Evolutionary conservation across 2,329 filamentous ascomycete species (phyloP), one percentile per base, ranked within the genome.

Genomic region (Eurotiales sp.): DNA sequence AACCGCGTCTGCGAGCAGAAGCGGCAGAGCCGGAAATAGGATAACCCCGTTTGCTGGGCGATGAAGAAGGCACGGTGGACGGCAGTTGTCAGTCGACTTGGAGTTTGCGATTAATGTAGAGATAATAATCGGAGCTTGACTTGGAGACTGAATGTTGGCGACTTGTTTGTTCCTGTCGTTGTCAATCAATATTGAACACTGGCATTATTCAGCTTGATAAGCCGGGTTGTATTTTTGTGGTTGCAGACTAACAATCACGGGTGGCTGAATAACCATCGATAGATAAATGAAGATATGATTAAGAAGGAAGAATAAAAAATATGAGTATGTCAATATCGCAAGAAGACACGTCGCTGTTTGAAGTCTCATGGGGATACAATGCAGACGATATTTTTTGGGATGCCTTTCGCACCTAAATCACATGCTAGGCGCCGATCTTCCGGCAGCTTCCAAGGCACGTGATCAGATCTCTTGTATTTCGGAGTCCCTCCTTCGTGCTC

Each of bases 11-110:
- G 64, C 59, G 53, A 68, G 64, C 61, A 74, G 74, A 54, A 75
- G 65, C 51, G 81, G 77, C 74, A 85, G 82, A 46, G 57, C 53
- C 52, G 64, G 55, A 50, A 55, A 44, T 46, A 53, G 45, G 49
- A 64, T 61, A 15, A 64, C 51, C 45, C 63, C 66, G 48, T 50
- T 58, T 19, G 63, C 42, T 48, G 65, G 56, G 43, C 60, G 56
- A 43, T 45, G 52, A 32, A 51, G 36, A 53, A 52, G 52, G 43
- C 50, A 36, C 30, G 29, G 56, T 59, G 58, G 49, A 37, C 8
- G 22, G n/a, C 8, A 40, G 14, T 29, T 10, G 19, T 37, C 41
- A 5, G 41, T 4, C 1, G 30, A 27, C 1, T 23, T 17, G 30
- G 46, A 25, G 22, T 39, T 58, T 57, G 61, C 55, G 58, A 59